phyloP scores from a whole-genome alignment of 2,329 filamentous ascomycete genomes.

The Mycosphaerelloides madeirae region DNA sequence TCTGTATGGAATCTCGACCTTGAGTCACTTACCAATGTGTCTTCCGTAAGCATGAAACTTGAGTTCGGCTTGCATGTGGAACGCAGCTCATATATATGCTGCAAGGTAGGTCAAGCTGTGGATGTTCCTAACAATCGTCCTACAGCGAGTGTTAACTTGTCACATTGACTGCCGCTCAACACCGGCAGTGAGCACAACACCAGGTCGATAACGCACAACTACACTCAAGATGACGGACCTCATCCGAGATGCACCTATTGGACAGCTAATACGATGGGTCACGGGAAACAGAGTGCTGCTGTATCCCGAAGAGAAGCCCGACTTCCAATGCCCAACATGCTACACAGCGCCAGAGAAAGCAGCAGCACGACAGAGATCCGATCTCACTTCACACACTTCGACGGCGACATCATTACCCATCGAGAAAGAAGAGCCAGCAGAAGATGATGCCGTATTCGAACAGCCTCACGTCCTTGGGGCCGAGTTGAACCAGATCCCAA shows the following conservation, averaged over 20 bases:
- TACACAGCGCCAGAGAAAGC: conserved; percentile 27
- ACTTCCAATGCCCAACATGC: conserved; percentile 36
- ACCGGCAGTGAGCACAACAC: too few relatives aligned
- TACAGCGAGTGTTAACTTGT: too few relatives aligned
- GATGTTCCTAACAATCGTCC: too few relatives aligned
- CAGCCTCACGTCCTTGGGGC: conserved; percentile 1
- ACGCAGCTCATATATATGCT: too few relatives aligned
- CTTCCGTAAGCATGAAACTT: too few relatives aligned
- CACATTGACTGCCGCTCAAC: too few relatives aligned
- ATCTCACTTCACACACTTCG: neutral
- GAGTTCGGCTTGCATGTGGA: too few relatives aligned
- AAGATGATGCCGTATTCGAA: conserved; percentile 6
- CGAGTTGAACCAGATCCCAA: conserved; percentile 14
- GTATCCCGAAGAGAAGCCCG: conserved; percentile 57
- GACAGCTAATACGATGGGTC: conserved; percentile 54
- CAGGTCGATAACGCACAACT: too few relatives aligned
- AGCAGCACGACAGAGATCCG: neutral
- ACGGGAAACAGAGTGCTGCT: conserved; percentile 51
- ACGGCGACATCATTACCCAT: neutral
- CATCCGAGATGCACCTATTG: conserved; percentile 55
- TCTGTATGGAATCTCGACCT: too few relatives aligned
- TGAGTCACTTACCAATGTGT: too few relatives aligned
- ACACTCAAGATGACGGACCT: conserved; percentile 17
- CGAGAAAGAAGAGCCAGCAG: conserved; percentile 8
- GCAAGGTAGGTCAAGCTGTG: too few relatives aligned